A percentile compares a stretch with the other conserved stretches of the same genome.
Evolutionary conservation across 164 flowering plant species (phyloP).

Genomic region (Echeveria elegans): DNA sequence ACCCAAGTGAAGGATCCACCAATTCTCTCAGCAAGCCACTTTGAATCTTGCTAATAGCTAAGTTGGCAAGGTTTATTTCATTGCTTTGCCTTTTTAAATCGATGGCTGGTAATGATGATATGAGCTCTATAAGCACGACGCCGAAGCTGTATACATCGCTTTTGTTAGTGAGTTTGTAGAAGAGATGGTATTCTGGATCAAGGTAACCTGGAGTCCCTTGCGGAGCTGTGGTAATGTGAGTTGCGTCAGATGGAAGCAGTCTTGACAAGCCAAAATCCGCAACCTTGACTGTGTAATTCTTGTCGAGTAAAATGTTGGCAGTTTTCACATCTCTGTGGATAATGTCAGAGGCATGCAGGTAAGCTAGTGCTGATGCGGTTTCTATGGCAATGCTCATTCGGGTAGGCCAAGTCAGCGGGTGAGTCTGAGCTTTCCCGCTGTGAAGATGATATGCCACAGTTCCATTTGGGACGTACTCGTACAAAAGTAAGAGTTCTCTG

Average conservation of each 20-base stretch:
- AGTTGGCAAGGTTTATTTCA: background rate
- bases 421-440: background rate
- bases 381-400: background rate
- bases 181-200: background rate
- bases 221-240: background rate
- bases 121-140: background rate
- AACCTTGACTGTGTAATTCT: background rate
- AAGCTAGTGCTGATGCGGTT: background rate
- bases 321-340: slow-evolving; percentile 1
- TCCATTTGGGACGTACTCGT: background rate
- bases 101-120: slow-evolving; percentile 2
- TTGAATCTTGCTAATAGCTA: background rate
- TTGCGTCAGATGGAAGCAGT: background rate
- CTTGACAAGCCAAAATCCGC: slow-evolving; percentile 4
- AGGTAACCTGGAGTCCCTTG: background rate
- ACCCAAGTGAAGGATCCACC: slow-evolving; percentile 4
- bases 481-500: background rate
- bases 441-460: background rate
- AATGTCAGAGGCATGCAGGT: background rate
- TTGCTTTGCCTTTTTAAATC: background rate
- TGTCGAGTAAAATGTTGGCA: background rate
- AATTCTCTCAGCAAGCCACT: background rate
- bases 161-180: background rate
- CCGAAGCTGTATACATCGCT: background rate
- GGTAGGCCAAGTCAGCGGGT: background rate